A percentile compares a stretch with the other conserved stretches of the same genome.
These are phyloP conservation scores for Ogataea neopini DNA, from an alignment of 805 yeast species.

Conservation along the genomic window DNA sequence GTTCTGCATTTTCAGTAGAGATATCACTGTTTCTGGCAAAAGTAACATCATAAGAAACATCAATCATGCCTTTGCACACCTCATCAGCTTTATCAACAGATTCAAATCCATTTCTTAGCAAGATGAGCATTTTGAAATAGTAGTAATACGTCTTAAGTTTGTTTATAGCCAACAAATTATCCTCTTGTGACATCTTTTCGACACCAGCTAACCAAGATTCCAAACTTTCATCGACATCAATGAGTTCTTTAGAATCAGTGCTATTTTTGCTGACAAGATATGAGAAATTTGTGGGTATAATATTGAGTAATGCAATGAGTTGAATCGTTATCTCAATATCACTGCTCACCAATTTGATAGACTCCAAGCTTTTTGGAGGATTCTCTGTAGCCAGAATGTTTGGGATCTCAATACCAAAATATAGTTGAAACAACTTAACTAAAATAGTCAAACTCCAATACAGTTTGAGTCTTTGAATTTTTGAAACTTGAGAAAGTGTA, in stretches of 20 bases:
- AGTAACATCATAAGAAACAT: slow-evolving; percentile 27
- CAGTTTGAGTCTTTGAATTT: slow-evolving; percentile 39
- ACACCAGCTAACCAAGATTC: slow-evolving; percentile 29
- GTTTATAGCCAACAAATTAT: slow-evolving; percentile 26
- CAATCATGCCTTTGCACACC: slow-evolving; percentile 24
- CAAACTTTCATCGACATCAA: slow-evolving; percentile 27
- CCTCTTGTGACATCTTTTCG: slow-evolving; percentile 22
- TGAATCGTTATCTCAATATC: slow-evolving; percentile 37
- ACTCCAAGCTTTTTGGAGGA: slow-evolving; percentile 37
- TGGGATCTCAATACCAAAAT: slow-evolving; percentile 27
- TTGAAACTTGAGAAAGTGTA: slow-evolving; percentile 22
- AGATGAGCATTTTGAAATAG: slow-evolving; percentile 31
- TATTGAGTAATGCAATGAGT: slow-evolving; percentile 34
- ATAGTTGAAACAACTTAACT: slow-evolving; percentile 30
- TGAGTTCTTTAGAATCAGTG: slow-evolving; percentile 12
- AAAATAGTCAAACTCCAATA: slow-evolving; percentile 47
- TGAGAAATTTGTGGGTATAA: slow-evolving; percentile 34
- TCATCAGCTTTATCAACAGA: slow-evolving; percentile 10
- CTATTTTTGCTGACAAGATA: slow-evolving; percentile 20
- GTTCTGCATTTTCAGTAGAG: slow-evolving; percentile 27
- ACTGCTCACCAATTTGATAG: slow-evolving; percentile 35
- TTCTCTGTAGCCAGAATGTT: slow-evolving; percentile 15
- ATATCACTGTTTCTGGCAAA: slow-evolving; percentile 21
- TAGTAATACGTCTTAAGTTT: slow-evolving; percentile 33
- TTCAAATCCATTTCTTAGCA: slow-evolving; percentile 15